Conservation (phyloP, 306 rosid species). For the Sicyos baderoa region DNA sequence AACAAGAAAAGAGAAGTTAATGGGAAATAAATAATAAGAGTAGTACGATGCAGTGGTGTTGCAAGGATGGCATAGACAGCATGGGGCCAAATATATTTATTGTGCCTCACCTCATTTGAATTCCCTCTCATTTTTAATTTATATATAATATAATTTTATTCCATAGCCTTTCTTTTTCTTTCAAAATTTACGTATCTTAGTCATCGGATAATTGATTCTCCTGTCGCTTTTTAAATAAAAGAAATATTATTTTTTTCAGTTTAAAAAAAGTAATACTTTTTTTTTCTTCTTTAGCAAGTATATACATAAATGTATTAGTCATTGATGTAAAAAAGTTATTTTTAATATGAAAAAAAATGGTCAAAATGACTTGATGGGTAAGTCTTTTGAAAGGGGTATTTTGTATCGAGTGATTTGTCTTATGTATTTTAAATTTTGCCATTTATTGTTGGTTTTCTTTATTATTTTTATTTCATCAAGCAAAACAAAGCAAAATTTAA, state of each 20-base stretch:
- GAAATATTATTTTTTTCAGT: background rate
- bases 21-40: background rate
- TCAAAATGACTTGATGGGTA: conserved; percentile 6
- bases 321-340: background rate
- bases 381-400: conserved; percentile 5
- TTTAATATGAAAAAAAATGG: background rate
- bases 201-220: background rate
- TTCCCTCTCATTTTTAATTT: too few relatives aligned
- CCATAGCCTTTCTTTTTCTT: too few relatives aligned
- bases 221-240: background rate
- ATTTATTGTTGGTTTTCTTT: background rate
- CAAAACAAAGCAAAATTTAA: background rate
- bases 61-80: conserved; percentile 3
- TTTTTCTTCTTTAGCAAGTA: background rate
- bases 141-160: background rate
- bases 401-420: background rate
- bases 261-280: background rate
- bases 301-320: background rate
- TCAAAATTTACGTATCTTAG: background rate
- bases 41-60: conserved; percentile 2
- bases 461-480: background rate
- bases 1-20: background rate
- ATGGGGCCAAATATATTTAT: conserved; percentile 11
- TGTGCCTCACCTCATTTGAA: conserved; percentile 5
- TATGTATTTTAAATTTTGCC: background rate